Percentiles rank a stretch among this genome's conserved stretches.
These are phyloP conservation scores for Colletotrichum sp. DNA, from an alignment of 2,329 filamentous ascomycete species.

Conservation along the genomic window DNA sequence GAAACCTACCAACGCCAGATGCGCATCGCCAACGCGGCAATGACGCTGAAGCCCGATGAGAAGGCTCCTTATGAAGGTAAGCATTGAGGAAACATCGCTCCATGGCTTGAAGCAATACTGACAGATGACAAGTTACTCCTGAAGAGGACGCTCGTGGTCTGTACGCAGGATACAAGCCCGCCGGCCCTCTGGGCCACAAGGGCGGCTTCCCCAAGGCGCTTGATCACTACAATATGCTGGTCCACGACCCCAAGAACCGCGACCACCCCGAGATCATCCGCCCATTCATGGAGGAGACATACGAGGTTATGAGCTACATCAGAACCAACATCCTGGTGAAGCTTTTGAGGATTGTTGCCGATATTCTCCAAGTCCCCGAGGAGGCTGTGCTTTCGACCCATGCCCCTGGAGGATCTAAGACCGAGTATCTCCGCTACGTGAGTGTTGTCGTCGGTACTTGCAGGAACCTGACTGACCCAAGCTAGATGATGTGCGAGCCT, in stretches of 20 bases:
- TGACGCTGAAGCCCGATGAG: constrained; percentile 30
- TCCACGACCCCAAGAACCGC: constrained; percentile 30
- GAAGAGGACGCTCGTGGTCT: constrained; percentile 31
- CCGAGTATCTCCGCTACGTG: constrained; percentile 42
- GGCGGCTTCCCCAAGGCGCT: not conserved
- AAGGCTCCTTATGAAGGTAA: constrained; percentile 32
- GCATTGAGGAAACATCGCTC: accelerated
- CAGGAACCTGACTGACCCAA: not conserved
- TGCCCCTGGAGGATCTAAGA: constrained; percentile 36
- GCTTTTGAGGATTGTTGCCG: constrained; percentile 41
- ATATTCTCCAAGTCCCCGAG: constrained; percentile 42
- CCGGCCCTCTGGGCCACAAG: constrained; percentile 27
- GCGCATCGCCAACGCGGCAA: constrained; percentile 29
- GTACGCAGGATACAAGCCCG: constrained; percentile 33
- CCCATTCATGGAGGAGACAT: constrained; percentile 27
- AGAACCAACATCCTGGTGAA: constrained; percentile 33
- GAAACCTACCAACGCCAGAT: constrained; percentile 30
- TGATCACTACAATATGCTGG: constrained; percentile 5
- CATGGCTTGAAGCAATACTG: not conserved
- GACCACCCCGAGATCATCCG: constrained; percentile 24
- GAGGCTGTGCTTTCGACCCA: constrained; percentile 40
- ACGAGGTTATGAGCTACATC: constrained; percentile 31
- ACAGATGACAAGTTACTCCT: constrained; percentile 24
- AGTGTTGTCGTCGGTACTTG: not conserved
- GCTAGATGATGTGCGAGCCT: constrained; percentile 41